These are phyloP conservation scores for Gymnopilus junonius DNA, from an alignment of 768 basidiomycete species.

Conservation along the genomic window DNA sequence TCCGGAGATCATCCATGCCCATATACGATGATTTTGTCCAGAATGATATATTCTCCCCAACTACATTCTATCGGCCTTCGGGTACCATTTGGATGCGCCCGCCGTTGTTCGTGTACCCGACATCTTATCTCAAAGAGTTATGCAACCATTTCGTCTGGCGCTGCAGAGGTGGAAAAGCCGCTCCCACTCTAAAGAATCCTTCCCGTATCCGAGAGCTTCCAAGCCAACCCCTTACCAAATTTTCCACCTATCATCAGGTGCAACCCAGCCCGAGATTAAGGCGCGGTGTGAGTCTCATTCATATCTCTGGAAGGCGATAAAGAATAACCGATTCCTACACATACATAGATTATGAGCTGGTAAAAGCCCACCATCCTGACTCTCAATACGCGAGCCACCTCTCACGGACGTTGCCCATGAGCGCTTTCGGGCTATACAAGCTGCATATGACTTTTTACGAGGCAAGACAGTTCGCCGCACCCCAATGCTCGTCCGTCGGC, in stretches of 20 bases:
- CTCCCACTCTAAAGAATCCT: conserved; percentile 19
- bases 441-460: conserved; percentile 64
- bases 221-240: conserved; percentile 73
- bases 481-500: conserved; percentile 28
- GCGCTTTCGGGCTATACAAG: conserved; percentile 66
- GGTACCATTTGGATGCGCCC: not conserved
- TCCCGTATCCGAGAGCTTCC: conserved; percentile 55
- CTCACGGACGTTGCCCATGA: conserved; percentile 52
- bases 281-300: conserved; percentile 56
- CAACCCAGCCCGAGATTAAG: conserved; percentile 67
- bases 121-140: not conserved
- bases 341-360: conserved; percentile 82
- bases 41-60: not conserved
- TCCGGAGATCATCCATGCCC: not conserved
- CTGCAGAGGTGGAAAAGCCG: not conserved
- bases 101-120: not conserved
- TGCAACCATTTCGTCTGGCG: not conserved
- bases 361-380: conserved; percentile 75
- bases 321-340: not conserved
- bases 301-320: not conserved
- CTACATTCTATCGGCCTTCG: not conserved
- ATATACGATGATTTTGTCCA: not conserved
- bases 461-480: conserved; percentile 35
- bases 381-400: conserved; percentile 47
- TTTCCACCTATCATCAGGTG: conserved; percentile 63